Evolutionary conservation across 176 grass and related monocot species (phyloP).

Genomic region (Ensete ventricosum): DNA sequence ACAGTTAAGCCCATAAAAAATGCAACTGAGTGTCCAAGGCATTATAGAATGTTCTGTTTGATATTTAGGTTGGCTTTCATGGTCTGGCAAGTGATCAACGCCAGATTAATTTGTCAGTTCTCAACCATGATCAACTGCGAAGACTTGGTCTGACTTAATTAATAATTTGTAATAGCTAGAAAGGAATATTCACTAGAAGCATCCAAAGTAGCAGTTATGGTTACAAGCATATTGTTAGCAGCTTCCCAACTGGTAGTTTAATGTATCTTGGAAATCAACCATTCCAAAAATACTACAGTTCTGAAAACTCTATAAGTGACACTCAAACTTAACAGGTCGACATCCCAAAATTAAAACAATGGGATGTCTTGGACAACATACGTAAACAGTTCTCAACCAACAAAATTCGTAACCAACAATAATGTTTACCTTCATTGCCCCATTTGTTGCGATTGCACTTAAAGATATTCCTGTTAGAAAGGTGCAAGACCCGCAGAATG

Average conservation of each 20-base stretch:
- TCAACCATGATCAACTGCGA: not conserved
- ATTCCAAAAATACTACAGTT: too few species aligned
- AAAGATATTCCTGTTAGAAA: conserved; percentile 91
- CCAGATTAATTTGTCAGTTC: not conserved
- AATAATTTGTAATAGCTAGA: not conserved
- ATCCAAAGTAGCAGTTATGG: not conserved
- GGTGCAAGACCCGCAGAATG: conserved; percentile 84
- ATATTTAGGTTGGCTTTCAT: not conserved
- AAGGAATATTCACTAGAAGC: not conserved
- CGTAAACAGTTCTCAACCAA: not conserved
- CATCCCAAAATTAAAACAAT: not conserved
- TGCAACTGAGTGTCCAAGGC: not conserved
- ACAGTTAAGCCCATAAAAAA: not conserved
- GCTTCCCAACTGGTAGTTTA: not conserved
- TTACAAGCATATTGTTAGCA: not conserved
- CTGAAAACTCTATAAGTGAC: too few species aligned
- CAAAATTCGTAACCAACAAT: not conserved
- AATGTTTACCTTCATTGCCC: conserved; percentile 89
- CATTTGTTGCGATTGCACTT: conserved; percentile 97
- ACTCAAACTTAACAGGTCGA: not conserved
- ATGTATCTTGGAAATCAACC: not conserved
- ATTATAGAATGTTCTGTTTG: not conserved
- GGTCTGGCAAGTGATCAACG: not conserved
- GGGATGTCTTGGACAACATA: not conserved
- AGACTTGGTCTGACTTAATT: not conserved